Conservation (phyloP, 306 rosid genomes). For the barrel medic (Medicago truncatula) region MtrunA17r5.0-ANR NC_053046.1:13219501-13220000, state of each 20-base stretch:
- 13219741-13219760: not conserved
- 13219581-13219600: slow-evolving; percentile 19
- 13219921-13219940: slow-evolving; percentile 38
- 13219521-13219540: not conserved
- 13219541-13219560: slow-evolving; percentile 40
- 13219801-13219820: slow-evolving; percentile 40
- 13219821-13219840: slow-evolving; percentile 47
- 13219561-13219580: slow-evolving; percentile 7
- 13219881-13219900: slow-evolving; percentile 23
- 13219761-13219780: slow-evolving; percentile 10
- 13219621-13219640: slow-evolving; percentile 35
- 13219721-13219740: slow-evolving; percentile 13
- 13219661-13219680: slow-evolving; percentile 51
- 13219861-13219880: slow-evolving; percentile 27
- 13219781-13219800: slow-evolving; percentile 46
- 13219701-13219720: not conserved
- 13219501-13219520: slow-evolving; percentile 35
- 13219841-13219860: slow-evolving; percentile 52
- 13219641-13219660: not conserved
- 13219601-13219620: slow-evolving; percentile 32
- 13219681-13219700: slow-evolving; percentile 30
- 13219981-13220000: not conserved
- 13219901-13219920: slow-evolving; percentile 18
- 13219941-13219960: not conserved
- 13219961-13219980: slow-evolving; percentile 34